Percentiles rank a stretch among this genome's conserved stretches.
phyloP scores from a whole-genome alignment of 2,329 filamentous ascomycete genomes.

The Fusarium lateritium region DNA sequence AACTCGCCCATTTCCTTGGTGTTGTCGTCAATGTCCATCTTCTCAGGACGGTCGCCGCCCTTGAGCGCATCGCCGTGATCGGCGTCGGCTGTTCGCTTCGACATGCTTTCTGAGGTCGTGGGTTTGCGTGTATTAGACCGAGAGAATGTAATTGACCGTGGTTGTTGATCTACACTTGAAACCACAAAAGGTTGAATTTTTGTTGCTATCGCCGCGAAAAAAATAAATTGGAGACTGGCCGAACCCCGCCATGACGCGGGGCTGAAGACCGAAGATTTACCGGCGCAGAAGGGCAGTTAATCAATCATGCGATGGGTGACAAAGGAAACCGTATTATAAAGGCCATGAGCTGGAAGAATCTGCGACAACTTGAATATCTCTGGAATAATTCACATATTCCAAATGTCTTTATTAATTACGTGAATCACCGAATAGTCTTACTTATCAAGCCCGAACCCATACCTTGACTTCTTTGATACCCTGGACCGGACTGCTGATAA shows the following conservation, averaged over 20 bases:
- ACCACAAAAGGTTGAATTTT: slow-evolving; percentile 38
- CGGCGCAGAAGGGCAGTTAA: slow-evolving; percentile 19
- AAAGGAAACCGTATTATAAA: no score
- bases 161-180: slow-evolving; percentile 16
- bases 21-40: slow-evolving; percentile 75
- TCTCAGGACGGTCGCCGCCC: slow-evolving; percentile 72
- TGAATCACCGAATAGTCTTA: background rate
- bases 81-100: slow-evolving; percentile 71
- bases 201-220: slow-evolving; percentile 29
- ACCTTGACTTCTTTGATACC: slow-evolving; percentile 14
- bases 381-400: background rate
- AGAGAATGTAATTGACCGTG: background rate
- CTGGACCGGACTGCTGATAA: slow-evolving; percentile 34
- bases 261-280: slow-evolving; percentile 35
- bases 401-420: no score
- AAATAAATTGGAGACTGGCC: slow-evolving; percentile 35
- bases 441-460: background rate
- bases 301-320: no score
- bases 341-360: background rate
- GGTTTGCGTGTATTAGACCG: background rate
- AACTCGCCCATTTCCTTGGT: slow-evolving; percentile 81
- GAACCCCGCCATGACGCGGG: slow-evolving; percentile 44
- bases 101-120: slow-evolving; percentile 60
- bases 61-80: slow-evolving; percentile 67
- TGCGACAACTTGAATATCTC: background rate